Evolutionary conservation across 2,329 filamentous ascomycete genomes (phyloP), one percentile per base, ranked within the genome.

Genomic region (Sclerotinia nivalis): DNA sequence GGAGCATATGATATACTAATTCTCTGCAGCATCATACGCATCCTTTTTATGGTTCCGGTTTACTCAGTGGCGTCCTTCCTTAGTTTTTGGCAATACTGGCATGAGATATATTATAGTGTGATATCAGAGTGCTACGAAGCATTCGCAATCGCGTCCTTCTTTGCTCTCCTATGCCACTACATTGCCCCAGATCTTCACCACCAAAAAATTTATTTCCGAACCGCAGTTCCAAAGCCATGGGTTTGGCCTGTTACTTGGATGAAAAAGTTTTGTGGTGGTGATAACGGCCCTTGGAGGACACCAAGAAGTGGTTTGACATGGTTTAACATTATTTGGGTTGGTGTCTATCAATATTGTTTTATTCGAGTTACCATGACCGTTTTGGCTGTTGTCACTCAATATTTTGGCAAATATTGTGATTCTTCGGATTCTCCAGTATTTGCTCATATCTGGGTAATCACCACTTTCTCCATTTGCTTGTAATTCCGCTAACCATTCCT

Each of bases 291-390:
- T 37, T 90, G 92, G 84, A 86, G 92, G 74, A 90, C 86, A n/a
- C 93, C 93, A 0, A 84, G 86, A 74, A 96, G 91, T 79, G 93
- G 93, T 1, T 81, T 96, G 78, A 96, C 93, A 0, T 96, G 92
- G 92, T 96, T 96, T 82, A 97, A 97, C 79, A 88, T 94, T 71
- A 85, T 94, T 74, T 96, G 91, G 91, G 86, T 91, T 60, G 89
- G 90, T 68, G 85, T 96, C 69, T 96, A 94, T 80, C 93, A 96
- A 77, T 96, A 96, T 81, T 93, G 91, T 81, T 89, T 95, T 76
- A 88, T 95, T 72, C 88, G 92, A 59, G 90, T 95, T 25, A 81
- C 89, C 76, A 93, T 93, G 85, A 96, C 93, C 45, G 84, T 95
- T 71, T 88, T 92, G 22, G 90, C 93, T 0, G 91, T 96, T 28